These are phyloP conservation scores for Odonthalia washingtoniensis DNA, from an alignment of 31 red algal species.

Conservation along the genomic window DNA sequence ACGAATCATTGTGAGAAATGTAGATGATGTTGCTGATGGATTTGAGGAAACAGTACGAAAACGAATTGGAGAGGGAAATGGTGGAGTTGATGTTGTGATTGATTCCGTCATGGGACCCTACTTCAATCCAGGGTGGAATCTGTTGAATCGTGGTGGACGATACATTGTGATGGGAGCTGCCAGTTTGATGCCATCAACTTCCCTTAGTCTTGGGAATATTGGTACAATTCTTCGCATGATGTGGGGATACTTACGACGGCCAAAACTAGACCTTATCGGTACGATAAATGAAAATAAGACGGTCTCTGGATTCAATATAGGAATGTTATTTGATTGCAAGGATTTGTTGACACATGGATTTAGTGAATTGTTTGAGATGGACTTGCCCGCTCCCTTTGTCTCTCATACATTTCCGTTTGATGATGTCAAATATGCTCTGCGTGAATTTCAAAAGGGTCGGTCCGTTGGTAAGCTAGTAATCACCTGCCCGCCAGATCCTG, in stretches of 20 bases:
- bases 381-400: conserved; percentile 27
- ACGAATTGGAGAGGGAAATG: not conserved
- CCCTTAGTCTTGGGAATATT: conserved; percentile 17
- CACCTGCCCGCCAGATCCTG: no score
- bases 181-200: conserved; percentile 43
- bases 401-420: conserved; percentile 38
- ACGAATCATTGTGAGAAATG: conserved; percentile 49
- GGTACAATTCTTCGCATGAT: conserved; percentile 27
- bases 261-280: conserved; percentile 38
- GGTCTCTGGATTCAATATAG: conserved; percentile 46
- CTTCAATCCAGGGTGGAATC: conserved; percentile 36
- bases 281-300: conserved; percentile 48
- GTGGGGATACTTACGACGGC: conserved; percentile 30
- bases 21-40: conserved; percentile 49
- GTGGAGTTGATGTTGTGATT: conserved; percentile 61
- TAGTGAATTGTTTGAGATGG: conserved; percentile 39
- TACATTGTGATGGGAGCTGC: conserved; percentile 63
- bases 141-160: conserved; percentile 55
- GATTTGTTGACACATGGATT: conserved; percentile 41
- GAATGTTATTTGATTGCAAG: conserved; percentile 17
- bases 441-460: conserved; percentile 39
- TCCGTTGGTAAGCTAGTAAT: conserved; percentile 53
- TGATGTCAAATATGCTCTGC: conserved; percentile 24
- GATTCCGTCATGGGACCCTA: conserved; percentile 56
- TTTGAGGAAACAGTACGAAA: conserved; percentile 44